Base-by-base conservation (phyloP, 805 yeast species). In the Pichia manshurica region DNA sequence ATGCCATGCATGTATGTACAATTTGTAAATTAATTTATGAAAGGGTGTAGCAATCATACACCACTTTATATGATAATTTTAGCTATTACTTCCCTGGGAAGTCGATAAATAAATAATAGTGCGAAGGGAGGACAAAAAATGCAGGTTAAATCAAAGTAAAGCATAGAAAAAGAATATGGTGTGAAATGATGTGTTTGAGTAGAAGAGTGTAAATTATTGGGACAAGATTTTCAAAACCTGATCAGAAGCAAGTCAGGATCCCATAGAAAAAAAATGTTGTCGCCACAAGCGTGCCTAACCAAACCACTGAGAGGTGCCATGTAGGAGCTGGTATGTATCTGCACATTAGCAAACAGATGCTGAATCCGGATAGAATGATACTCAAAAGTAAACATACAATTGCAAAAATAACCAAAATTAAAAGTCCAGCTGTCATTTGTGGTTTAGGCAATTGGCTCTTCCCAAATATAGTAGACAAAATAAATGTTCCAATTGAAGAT, bases 231-330 rank as follows among this genome's bases (percentile, higher is more conserved):
- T 36, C 23, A 16, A 25, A 25, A 25, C 29, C 5, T 9, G 6
- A 12, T 45, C 31, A 61, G 37, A 62, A 44, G 23, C 56, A 57
- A 19, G 55, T 23, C 37, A 57, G 51, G 15, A 62, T 44, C 4
- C 79, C 75, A 6, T 74, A 67, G 17, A 75, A 70, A 17, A 76
- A 72, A 31, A 73, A 55, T 19, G 69, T 56, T 5, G 74, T 67
- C 15, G 71, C 66, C 3, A 68, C 40, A 28, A 70, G 47, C 48
- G 75, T 67, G 1, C 69, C 62, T 3, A 64, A 42, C 68, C 77
- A 75, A 17, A 77, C 75, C 10, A 68, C 51, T 1, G 66, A 55
- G 29, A 69, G 71, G 51, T 75, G 79, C 65, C 71, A 63, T 51
- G 67, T 45, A 3, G 70, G 69, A 2, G 75, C 70, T 10, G 58